Evolutionary conservation across 805 yeast genomes (phyloP), one percentile per base, ranked within the genome.

Genomic region (Kluyveromyces aestuarii): DNA sequence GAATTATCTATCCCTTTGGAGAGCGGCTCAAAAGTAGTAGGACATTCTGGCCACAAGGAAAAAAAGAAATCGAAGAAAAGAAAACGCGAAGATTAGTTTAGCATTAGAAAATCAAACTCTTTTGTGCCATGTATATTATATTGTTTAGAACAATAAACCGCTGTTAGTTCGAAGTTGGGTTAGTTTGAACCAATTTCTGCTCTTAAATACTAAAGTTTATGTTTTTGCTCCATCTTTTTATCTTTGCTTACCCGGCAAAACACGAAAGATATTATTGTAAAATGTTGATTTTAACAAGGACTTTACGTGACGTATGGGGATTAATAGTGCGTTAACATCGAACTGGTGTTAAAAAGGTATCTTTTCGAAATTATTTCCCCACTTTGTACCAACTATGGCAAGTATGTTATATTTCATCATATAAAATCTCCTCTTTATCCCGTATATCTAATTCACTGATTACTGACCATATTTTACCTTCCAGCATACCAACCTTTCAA

Each of bases 401-500:
- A 30, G 35, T 30, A 30, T 30, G 35, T 30, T 30, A 11, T 30
- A 30, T 30, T 8, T 30, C 14, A 13, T 10, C 2, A 30, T 30
- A 30, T 30, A 13, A 30, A 30, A 7, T 30, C 14, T 30, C 14
- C 14, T 30, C 14, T 30, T 30, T 30, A 30, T 13, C 35, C 4
- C 4, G 11, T 30, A 11, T 30, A 13, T 10, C 7, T 30, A 11
- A 8, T 11, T 3, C 35, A 30, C 14, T 4, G 14, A 30, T 10
- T 30, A 30, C 35, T 30, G 35, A 30, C 35, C 2, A 10, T 30
- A 5, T 11, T 11, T 11, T 30, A 10, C 14, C 35, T 30, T 48
- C 44, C 55, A 41, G 60, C 66, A 19, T 62, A 60, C 48, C 66
- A 62, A 55, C 65, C 67, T n/a, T 64, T 60, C 42, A 56, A 55